Base-by-base conservation (phyloP, 305 asterid genomes). In the Fraxinus velutina region DNA sequence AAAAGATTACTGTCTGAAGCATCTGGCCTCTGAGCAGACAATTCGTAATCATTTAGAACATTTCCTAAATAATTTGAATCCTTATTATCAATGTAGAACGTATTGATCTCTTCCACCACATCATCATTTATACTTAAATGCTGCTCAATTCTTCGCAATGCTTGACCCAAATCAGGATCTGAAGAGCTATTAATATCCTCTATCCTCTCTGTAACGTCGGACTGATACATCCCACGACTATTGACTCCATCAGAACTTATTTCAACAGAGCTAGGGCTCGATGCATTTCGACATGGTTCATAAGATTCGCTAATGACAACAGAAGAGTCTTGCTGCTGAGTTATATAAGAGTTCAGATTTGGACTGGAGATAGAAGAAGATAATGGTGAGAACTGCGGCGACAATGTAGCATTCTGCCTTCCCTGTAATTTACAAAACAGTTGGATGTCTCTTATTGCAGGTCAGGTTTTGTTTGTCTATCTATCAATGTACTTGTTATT, bases 181-280 rank as follows among this genome's bases (percentile, higher is more conserved):
- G 96, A 84, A 82, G 94, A 84, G 82, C 91, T 79, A 71, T 78
- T 85, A 81, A 66, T 88, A 82, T 88, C 96, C 75, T 85, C 87
- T 79, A 79, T 73, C 84, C 88, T 87, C 82, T 76, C 89, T 71
- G 76, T 72, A 71, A 36, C 19, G 50, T 85, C 81, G 64, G 81
- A 80, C 71, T 80, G 84, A 80, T 79, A 86, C 80, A 80, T 50
- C 47, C 86, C 85, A 68, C 29, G 73, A 84, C 79, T 86, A 37
- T 27, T 84, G 77, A 79, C 83, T 82, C 85, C 90, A 86, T 73
- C 79, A 68, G 98, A 93, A 85, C 86, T 90, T 80, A 90, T 83
- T 89, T 96, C 98, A 83, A 80, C 90, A 70, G 97, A 91, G 83
- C 84, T 87, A 74, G 98, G 97, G 88, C 97, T 90, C 78, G 92